Conservation (phyloP, 2,329 filamentous ascomycete species). For the Immersiporthe knoxdaviesiana region DNA sequence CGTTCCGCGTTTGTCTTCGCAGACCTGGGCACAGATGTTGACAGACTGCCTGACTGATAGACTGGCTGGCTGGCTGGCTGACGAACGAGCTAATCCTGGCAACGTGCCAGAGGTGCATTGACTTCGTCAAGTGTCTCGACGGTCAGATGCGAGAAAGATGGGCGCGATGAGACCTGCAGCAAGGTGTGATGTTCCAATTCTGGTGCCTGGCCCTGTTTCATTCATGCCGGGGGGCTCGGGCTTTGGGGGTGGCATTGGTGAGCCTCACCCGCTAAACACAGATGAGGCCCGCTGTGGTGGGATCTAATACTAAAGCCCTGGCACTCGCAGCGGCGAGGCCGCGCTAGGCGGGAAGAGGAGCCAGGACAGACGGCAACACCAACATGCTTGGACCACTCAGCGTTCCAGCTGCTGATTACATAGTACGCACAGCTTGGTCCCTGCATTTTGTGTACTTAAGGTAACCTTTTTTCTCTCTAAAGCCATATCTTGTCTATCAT, state of each 20-base stretch:
- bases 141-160: not conserved
- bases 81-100: conserved; percentile 21
- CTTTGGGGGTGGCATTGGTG: conserved; percentile 5
- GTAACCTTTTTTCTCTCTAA: too few species aligned
- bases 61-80: conserved; percentile 5
- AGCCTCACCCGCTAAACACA: conserved; percentile 8
- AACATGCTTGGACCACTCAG: not conserved
- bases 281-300: not conserved
- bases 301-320: not conserved
- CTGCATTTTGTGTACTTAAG: not conserved
- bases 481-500: too few species aligned
- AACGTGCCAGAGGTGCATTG: conserved; percentile 15
- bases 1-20: not conserved
- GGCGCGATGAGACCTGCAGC: not conserved
- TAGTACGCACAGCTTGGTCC: not conserved
- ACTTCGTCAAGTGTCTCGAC: not conserved
- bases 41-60: not conserved
- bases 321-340: conserved; percentile 3
- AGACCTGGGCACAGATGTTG: conserved; percentile 3
- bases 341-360: not conserved
- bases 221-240: not conserved
- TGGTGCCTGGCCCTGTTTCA: conserved; percentile 16
- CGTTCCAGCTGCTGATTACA: not conserved
- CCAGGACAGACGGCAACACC: not conserved
- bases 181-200: not conserved